Evolutionary conservation across 805 yeast genomes (phyloP), one percentile per base, ranked within the genome.

Genomic region (Candida cerambycidarum): DNA sequence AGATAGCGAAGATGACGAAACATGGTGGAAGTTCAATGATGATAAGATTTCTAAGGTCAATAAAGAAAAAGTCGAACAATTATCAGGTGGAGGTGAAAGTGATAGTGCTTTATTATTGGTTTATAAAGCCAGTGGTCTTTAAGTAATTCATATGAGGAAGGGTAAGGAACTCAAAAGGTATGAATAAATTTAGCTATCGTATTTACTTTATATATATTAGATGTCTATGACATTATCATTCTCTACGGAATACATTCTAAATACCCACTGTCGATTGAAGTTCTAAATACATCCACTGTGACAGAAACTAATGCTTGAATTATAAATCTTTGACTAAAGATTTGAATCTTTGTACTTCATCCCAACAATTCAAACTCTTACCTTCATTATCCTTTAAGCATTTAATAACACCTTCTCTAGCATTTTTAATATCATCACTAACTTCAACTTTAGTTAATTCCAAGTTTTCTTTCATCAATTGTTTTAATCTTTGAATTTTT

Each of bases 71-170:
- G 81, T 93, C 47, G 96, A 89, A 62, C 64, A 77, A 43, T 74
- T 93, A 52, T 86, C 97, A 4, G 99, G 99, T 33, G 99, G 99
- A 44, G 97, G 98, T 44, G 99, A 95, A 69, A 81, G 96, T 54
- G 99, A 93, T 64, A 82, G 93, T 56, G 99, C 99, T 2, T 77
- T 93, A 62, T 83, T 93, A 43, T 74, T 92, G 52, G 67, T 93
- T 42, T 93, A 93, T 71, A 84, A 83, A 59, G 95, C 89, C 5
- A 78, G 84, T 50, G 95, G 92, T 14, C 67, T 84, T 51, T 58
- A 52, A 21, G 32, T n/a, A n/a, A n/a, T n/a, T n/a, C n/a, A n/a
- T n/a, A n/a, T n/a, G n/a, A n/a, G n/a, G n/a, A n/a, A n/a, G n/a
- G n/a, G n/a, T n/a, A n/a, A 10, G 4, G 31, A 13, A 18, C 19